phyloP scores from a whole-genome alignment of 148 eudicot species.

The Spergularia marina region DNA sequence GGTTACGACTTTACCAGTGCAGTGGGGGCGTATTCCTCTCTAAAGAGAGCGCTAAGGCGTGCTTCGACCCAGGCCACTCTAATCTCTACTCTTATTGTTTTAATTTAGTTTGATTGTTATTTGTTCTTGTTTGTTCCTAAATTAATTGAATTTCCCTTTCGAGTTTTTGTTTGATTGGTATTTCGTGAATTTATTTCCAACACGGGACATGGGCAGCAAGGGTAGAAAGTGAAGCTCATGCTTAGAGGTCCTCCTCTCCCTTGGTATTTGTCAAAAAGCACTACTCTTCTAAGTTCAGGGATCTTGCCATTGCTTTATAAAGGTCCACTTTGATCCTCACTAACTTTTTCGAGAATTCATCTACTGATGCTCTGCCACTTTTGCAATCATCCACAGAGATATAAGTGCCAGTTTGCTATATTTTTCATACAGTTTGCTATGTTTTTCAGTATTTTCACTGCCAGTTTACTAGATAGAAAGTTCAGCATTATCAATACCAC shows the following conservation, averaged over 20 bases:
- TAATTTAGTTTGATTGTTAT: too few species aligned
- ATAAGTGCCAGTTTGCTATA: not conserved
- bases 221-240: conserved; percentile 36
- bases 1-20: too few species aligned
- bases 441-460: not conserved
- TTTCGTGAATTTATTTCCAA: too few species aligned
- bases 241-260: conserved; percentile 19
- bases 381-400: not conserved
- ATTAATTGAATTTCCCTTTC: too few species aligned
- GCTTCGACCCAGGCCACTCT: too few species aligned
- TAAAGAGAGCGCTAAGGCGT: too few species aligned
- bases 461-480: not conserved
- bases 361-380: conserved; percentile 19
- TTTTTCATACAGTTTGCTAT: not conserved
- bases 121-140: too few species aligned
- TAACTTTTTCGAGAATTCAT: conserved; percentile 21
- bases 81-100: too few species aligned
- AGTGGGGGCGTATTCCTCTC: too few species aligned
- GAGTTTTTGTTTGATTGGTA: too few species aligned
- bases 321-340: conserved; percentile 2
- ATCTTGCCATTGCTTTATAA: conserved; percentile 36
- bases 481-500: too few species aligned
- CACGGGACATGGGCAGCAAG: conserved; percentile 34
- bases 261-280: conserved; percentile 26
- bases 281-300: conserved; percentile 32